These are phyloP conservation scores for Diutina neorugosa DNA, from an alignment of 1,139 yeast genomes.

Conservation along the genomic window DNA sequence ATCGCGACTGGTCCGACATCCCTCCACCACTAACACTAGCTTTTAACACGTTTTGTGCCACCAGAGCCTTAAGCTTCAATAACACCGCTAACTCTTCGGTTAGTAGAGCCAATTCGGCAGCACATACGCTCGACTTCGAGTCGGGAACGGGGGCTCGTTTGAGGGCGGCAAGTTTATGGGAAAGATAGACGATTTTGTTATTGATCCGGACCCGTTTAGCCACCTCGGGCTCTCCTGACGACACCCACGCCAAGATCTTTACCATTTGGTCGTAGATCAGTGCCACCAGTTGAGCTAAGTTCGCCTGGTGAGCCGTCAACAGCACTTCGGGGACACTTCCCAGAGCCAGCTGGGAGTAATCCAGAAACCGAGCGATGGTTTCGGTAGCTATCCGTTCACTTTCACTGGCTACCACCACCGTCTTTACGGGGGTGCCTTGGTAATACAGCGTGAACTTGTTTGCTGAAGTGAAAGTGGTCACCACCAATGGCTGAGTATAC, in stretches of 20 bases:
- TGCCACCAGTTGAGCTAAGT: neutral
- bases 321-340: neutral
- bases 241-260: neutral
- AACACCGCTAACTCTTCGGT: neutral
- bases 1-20: neutral
- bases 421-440: neutral
- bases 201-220: neutral
- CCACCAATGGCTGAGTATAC: neutral
- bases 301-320: neutral
- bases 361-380: neutral
- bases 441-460: neutral
- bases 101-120: neutral
- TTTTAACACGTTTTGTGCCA: neutral
- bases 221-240: neutral
- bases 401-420: neutral
- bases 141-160: neutral
- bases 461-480: neutral
- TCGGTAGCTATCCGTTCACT: constrained; percentile 3
- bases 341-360: neutral
- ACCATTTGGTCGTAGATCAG: constrained; percentile 2
- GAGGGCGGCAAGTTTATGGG: neutral
- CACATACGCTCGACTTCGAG: neutral
- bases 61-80: neutral
- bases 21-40: neutral
- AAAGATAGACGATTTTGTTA: neutral